Percentiles rank a stretch among this genome's conserved stretches.
Conservation (phyloP, 805 yeast genomes). For the Sugiyamaella qingdaonensis region DNA sequence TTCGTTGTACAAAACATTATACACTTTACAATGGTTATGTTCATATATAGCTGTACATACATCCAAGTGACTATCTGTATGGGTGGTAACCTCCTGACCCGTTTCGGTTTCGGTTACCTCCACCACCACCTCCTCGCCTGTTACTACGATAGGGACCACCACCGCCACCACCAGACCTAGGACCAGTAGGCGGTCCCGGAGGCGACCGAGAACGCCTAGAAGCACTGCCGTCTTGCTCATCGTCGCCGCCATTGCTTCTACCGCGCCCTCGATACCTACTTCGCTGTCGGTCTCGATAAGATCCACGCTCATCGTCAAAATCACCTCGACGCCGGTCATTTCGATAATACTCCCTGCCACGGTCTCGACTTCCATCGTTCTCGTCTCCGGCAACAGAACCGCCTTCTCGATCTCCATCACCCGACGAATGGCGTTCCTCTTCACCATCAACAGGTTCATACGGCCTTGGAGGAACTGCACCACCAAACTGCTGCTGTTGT, state of each 20-base stretch:
- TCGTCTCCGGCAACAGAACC: conserved; percentile 6
- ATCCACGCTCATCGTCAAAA: conserved; percentile 10
- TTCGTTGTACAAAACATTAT: too few species aligned
- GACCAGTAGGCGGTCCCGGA: conserved; percentile 21
- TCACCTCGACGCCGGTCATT: conserved; percentile 7
- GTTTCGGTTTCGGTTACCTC: background rate
- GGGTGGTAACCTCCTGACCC: conserved; percentile 12
- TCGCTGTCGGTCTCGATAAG: conserved; percentile 13
- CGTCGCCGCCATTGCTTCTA: conserved; percentile 3
- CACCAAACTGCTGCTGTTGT: conserved; percentile 6
- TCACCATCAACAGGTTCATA: conserved; percentile 7
- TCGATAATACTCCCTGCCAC: conserved; percentile 3
- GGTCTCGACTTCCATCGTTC: conserved; percentile 7
- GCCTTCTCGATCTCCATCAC: conserved; percentile 3
- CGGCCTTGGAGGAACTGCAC: background rate
- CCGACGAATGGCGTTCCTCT: conserved; percentile 8
- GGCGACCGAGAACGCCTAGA: conserved; percentile 18
- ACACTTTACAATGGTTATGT: too few species aligned
- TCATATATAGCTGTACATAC: too few species aligned
- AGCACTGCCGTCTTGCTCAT: conserved; percentile 5
- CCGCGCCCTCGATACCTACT: conserved; percentile 6
- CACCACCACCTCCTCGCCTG: conserved; percentile 5
- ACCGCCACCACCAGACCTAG: conserved; percentile 15
- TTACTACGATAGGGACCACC: conserved; percentile 5
- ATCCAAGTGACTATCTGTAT: background rate